Conservation (phyloP, 176 grass and related monocot genomes). For the Canna indica region DNA sequence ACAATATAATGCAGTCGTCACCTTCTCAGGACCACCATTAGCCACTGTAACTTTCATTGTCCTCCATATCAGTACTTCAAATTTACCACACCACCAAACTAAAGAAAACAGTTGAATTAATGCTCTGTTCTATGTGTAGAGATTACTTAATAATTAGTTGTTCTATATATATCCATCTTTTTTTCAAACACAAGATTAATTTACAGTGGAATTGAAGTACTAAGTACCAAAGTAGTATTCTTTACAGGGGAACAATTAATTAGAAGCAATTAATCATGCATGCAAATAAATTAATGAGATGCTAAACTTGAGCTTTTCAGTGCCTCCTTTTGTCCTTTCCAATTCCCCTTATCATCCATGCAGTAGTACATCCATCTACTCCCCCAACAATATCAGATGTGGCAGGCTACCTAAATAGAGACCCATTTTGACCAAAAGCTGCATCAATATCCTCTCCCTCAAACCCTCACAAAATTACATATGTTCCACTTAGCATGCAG, state of each 20-base stretch:
- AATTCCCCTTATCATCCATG: background rate
- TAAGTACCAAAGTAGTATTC: too few relatives aligned
- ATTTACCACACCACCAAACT: background rate
- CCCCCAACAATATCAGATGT: background rate
- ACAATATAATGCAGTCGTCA: background rate
- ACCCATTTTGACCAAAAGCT: background rate
- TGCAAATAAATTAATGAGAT: background rate
- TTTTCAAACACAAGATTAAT: too few relatives aligned
- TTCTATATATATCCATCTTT: too few relatives aligned
- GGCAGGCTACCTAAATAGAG: background rate
- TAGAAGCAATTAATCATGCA: background rate
- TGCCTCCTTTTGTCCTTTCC: background rate
- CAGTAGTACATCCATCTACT: background rate
- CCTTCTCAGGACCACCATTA: background rate
- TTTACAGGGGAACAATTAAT: background rate
- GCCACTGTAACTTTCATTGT: background rate
- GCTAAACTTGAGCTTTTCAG: background rate
- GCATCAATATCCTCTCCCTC: too few relatives aligned
- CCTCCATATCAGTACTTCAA: background rate
- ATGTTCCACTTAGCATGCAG: too few relatives aligned
- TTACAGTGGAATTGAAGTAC: too few relatives aligned
- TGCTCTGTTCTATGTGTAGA: background rate
- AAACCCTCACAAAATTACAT: too few relatives aligned
- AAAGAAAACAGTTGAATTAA: background rate
- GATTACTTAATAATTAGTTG: background rate